Percentiles rank a stretch among this genome's conserved stretches.
These are phyloP conservation scores for Fusarium beomiforme DNA, from an alignment of 2,329 filamentous ascomycete genomes.

Conservation along the genomic window DNA sequence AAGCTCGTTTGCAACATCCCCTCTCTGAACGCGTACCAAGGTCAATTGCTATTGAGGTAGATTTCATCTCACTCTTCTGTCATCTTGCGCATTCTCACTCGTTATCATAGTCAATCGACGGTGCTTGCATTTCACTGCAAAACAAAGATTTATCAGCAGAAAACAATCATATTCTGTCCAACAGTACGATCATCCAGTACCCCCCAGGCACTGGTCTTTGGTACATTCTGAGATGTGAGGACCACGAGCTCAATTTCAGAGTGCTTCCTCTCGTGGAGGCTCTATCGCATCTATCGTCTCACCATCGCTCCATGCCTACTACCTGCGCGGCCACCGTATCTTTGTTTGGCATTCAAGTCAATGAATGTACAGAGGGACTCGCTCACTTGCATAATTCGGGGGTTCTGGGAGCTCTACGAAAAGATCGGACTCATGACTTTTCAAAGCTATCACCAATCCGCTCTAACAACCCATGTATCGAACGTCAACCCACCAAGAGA, in stretches of 20 bases:
- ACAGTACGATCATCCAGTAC: neutral
- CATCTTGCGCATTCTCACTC: neutral
- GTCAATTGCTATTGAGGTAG: neutral
- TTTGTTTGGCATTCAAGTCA: neutral
- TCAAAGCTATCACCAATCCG: neutral
- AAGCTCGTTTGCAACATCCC: neutral
- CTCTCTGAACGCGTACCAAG: neutral
- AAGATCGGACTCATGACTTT: neutral
- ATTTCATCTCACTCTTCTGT: neutral
- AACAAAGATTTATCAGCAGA: neutral
- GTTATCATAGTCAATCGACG: neutral
- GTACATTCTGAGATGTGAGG: neutral
- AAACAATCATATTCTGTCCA: neutral
- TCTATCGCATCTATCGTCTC: neutral
- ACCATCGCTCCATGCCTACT: neutral
- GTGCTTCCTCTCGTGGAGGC: neutral
- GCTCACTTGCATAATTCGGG: neutral
- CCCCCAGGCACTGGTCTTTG: neutral
- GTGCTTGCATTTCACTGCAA: neutral
- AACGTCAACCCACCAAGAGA: neutral
- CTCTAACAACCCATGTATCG: too few species aligned
- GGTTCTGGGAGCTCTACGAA: neutral
- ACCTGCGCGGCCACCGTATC: neutral
- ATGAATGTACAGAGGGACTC: neutral
- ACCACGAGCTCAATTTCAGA: neutral